Base-by-base conservation (phyloP, 495 filamentous ascomycete species). In the Hyaloscypha bicolor region DNA sequence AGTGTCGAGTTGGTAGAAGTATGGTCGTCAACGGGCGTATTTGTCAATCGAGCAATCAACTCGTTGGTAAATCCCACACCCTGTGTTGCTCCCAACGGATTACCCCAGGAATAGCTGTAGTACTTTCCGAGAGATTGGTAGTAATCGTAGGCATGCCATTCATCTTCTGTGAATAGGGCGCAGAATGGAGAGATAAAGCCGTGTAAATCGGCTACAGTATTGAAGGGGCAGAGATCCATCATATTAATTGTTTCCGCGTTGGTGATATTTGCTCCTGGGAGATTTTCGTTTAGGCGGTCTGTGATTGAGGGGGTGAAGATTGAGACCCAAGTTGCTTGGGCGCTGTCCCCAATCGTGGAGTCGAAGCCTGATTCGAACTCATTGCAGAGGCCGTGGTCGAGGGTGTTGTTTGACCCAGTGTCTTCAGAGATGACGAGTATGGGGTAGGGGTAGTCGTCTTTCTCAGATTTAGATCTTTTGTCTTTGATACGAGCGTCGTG, bases 221-320 rank as follows among this genome's bases (percentile, higher is more conserved):
- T 83, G 74, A 93, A 97, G 0, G 93, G 86, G 74, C 93, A 97
- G 45, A 97, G 78, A 72, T 96, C 93, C 91, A 97, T 94, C 19
- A 97, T 75, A 32, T 79, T 79, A 69, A 91, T 80, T 8, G 87
- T 83, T 12, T 93, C 85, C n/a, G 75, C 52, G 9, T 75, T 67
- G 1, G 83, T 80, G 30, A 96, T 76, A 25, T 86, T 85, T 0
- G 85, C 83, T 3, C 87, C 86, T 0, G 83, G 82, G 1, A 97
- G 80, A 51, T 86, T 78, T 12, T 71, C 57, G 70, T 91, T 90
- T 37, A 96, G 74, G 9, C 91, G 85, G 2, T 78, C 70, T 1
- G 80, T 81, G 62, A 96, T 90, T 4, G 85, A 72, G 0, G 87
- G 85, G 0, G 83, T 77, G 72, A 93, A 92, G 29, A 84, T 75